Conservation (phyloP, 805 yeast genomes). For the Ogataea paradorogensis region DNA sequence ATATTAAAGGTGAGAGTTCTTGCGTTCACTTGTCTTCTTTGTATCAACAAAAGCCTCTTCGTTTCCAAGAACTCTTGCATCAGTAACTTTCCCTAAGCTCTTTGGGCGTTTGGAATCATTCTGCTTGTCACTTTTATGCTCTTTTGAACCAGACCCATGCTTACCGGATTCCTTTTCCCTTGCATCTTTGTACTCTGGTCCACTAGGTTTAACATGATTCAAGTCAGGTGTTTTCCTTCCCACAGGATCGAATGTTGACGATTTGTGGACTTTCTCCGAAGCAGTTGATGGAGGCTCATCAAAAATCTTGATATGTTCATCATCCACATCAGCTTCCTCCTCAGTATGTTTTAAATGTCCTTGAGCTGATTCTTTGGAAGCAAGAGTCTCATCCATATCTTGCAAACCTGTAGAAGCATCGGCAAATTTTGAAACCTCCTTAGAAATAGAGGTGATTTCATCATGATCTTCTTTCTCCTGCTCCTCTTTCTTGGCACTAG, state of each 20-base stretch:
- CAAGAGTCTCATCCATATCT: not conserved
- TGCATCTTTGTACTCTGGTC: too few species aligned
- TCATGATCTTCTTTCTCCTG: slow-evolving; percentile 2
- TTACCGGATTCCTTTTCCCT: not conserved
- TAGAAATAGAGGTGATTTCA: slow-evolving; percentile 4
- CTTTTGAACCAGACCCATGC: not conserved
- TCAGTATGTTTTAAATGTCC: not conserved
- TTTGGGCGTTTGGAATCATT: slow-evolving; percentile 14
- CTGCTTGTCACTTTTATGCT: not conserved
- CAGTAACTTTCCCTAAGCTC: slow-evolving; percentile 12
- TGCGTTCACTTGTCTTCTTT: not conserved
- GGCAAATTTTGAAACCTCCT: not conserved
- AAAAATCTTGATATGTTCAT: not conserved
- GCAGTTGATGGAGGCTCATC: not conserved
- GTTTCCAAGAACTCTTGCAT: slow-evolving; percentile 13
- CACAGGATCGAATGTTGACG: not conserved
- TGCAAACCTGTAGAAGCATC: not conserved
- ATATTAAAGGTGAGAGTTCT: too few species aligned
- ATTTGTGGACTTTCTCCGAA: too few species aligned
- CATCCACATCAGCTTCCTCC: not conserved
- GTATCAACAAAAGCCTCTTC: slow-evolving; percentile 7
- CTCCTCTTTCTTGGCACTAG: slow-evolving; percentile 2
- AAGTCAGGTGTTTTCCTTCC: too few species aligned
- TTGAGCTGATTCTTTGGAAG: not conserved
- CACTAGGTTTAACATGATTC: not conserved